A percentile compares a stretch with the other conserved stretches of the same genome.
Conservation (phyloP, 495 filamentous ascomycete genomes). For the Glutinoglossum americanum region DNA sequence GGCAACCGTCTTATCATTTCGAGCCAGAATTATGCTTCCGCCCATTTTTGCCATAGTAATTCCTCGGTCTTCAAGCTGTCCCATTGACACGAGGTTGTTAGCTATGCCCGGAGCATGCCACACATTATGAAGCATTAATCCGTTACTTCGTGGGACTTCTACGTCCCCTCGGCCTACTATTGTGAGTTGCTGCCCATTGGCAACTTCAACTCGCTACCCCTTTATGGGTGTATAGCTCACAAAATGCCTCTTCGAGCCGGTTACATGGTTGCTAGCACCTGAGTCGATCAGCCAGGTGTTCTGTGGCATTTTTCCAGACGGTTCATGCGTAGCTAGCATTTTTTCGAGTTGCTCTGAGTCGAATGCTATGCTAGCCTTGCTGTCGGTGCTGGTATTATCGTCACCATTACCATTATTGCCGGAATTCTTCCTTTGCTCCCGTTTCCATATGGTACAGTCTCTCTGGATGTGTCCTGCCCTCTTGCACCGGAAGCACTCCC, state of each 20-base stretch:
- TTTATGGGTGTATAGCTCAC: not conserved
- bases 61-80: not conserved
- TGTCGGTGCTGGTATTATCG: not conserved
- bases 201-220: not conserved
- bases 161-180: not conserved
- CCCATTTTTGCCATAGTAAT: not conserved
- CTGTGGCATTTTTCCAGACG: not conserved
- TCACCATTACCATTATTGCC: not conserved
- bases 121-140: not conserved
- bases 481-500: not conserved
- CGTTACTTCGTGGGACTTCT: not conserved
- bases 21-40: not conserved
- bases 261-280: constrained; percentile 1
- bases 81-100: not conserved
- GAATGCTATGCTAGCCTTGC: not conserved
- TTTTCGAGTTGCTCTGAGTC: not conserved
- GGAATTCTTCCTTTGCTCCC: not conserved
- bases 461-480: not conserved
- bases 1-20: not conserved
- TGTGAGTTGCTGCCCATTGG: not conserved
- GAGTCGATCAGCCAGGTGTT: not conserved
- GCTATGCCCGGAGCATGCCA: not conserved
- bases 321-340: not conserved
- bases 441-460: not conserved
- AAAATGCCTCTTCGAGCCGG: not conserved